Percentiles rank a stretch among this genome's conserved stretches.
Evolutionary conservation across 164 flowering plant genomes (phyloP).

Genomic region (Santalum album): DNA sequence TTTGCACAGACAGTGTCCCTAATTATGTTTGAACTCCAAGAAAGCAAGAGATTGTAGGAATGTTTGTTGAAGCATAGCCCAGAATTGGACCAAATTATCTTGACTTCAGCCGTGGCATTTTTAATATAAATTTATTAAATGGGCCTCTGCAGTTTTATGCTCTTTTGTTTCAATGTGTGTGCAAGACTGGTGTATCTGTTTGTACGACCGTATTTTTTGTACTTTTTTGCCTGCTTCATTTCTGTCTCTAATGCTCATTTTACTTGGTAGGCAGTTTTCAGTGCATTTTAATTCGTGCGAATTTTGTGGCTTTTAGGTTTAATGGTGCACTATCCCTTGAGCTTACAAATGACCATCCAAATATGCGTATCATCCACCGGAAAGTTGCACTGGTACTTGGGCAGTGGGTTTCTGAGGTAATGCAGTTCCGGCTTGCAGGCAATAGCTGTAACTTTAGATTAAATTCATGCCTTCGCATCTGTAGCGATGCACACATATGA

Average conservation of each 20-base stretch:
- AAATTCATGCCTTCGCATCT: too few relatives aligned
- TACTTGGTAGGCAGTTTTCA: not conserved
- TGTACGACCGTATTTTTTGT: too few relatives aligned
- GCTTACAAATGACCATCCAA: constrained; percentile 81
- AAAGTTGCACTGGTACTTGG: constrained; percentile 88
- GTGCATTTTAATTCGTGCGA: not conserved
- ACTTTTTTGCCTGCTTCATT: not conserved
- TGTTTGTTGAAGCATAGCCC: not conserved
- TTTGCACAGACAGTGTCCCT: too few relatives aligned
- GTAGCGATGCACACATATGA: too few relatives aligned
- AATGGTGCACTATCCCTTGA: constrained; percentile 78
- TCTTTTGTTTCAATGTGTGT: not conserved
- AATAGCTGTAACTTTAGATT: too few relatives aligned
- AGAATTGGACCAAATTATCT: not conserved
- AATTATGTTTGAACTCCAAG: not conserved
- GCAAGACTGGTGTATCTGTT: too few relatives aligned
- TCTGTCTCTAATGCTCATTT: not conserved
- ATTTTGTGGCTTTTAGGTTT: constrained; percentile 43
- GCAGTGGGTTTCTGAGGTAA: constrained; percentile 99
- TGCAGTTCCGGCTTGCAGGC: not conserved
- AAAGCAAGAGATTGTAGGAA: not conserved
- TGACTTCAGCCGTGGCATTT: not conserved
- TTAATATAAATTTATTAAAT: not conserved
- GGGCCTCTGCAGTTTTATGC: too few relatives aligned
- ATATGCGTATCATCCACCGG: constrained; percentile 77